Conservation (phyloP, 2,329 filamentous ascomycete species). For the Ophiocordyceps camponoti-leonardi region DNA sequence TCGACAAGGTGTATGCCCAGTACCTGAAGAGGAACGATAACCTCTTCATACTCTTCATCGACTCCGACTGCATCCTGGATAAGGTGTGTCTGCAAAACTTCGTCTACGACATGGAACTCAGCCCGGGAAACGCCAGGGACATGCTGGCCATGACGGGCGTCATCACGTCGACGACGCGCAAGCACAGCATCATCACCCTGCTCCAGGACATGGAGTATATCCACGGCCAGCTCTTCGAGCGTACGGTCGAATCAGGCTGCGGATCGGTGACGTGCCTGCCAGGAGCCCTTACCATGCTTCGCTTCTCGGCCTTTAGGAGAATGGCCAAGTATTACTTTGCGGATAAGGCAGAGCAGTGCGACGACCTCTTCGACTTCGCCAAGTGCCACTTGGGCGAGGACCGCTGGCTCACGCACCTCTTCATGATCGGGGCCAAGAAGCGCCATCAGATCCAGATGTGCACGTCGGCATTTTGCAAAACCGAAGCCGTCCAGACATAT, state of each 20-base stretch:
- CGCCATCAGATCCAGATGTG: conserved; percentile 96
- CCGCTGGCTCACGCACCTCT: conserved; percentile 90
- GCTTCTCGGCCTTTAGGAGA: conserved; percentile 86
- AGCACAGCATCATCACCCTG: conserved; percentile 75
- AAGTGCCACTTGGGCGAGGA: conserved; percentile 94
- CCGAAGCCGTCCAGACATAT: conserved; percentile 85
- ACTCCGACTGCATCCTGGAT: conserved; percentile 92
- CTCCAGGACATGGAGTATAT: conserved; percentile 98
- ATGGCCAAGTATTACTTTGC: conserved; percentile 99
- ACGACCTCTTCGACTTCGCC: conserved; percentile 90
- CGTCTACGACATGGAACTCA: conserved; percentile 96
- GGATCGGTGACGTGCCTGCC: conserved; percentile 90
- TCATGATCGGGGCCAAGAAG: conserved; percentile 94
- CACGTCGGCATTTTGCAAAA: conserved; percentile 95
- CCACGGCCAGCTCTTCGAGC: conserved; percentile 89
- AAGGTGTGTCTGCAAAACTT: conserved; percentile 89
- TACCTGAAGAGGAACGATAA: conserved; percentile 83
- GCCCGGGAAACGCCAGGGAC: conserved; percentile 75
- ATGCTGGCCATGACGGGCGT: conserved; percentile 98
- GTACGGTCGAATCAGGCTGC: conserved; percentile 86
- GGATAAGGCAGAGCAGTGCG: conserved; percentile 87
- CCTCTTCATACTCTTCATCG: conserved; percentile 89
- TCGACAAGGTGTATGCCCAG: conserved; percentile 78
- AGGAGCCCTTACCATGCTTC: conserved; percentile 85
- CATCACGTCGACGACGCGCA: conserved; percentile 84